phyloP scores from a whole-genome alignment of 805 yeast species.

The Grigorovia yakushimaensis region DNA sequence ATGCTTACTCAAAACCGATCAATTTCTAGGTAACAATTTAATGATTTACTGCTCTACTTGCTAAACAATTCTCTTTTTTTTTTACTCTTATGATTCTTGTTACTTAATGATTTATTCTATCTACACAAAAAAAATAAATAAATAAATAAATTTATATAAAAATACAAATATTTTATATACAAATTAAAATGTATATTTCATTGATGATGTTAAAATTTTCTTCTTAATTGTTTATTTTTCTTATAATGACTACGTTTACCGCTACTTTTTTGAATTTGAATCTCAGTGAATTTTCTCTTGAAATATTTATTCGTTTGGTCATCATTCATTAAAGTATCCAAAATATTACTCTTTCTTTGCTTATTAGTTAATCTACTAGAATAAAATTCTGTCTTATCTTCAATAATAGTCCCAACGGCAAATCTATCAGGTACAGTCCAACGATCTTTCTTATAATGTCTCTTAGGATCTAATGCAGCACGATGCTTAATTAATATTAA shows the following conservation, averaged over 20 bases:
- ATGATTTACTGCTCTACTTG: neutral
- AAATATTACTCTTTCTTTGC: slow-evolving; percentile 67
- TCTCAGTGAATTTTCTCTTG: slow-evolving; percentile 73
- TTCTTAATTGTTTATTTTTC: slow-evolving; percentile 51
- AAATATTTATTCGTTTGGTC: slow-evolving; percentile 62
- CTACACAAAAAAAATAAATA: neutral
- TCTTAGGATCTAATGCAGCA: slow-evolving; percentile 86
- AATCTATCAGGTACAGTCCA: slow-evolving; percentile 71
- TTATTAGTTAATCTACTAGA: slow-evolving; percentile 49
- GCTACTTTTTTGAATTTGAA: slow-evolving; percentile 50
- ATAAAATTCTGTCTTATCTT: slow-evolving; percentile 71
- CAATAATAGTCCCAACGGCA: slow-evolving; percentile 82
- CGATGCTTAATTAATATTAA: slow-evolving; percentile 72
- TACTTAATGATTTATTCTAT: neutral
- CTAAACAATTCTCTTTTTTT: neutral
- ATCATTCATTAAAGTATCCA: slow-evolving; percentile 76
- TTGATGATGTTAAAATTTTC: slow-evolving; percentile 11
- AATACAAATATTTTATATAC: neutral
- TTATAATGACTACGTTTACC: slow-evolving; percentile 65
- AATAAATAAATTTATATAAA: neutral
- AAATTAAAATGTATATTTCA: neutral
- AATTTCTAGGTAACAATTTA: slow-evolving; percentile 35
- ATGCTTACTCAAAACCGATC: slow-evolving; percentile 84
- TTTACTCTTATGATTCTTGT: neutral
- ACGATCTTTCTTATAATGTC: slow-evolving; percentile 84